Evolutionary conservation across 1,284 basidiomycete genomes (phyloP), one percentile per base, ranked within the genome.

Genomic region (Cutaneotrichosporon sp.): DNA sequence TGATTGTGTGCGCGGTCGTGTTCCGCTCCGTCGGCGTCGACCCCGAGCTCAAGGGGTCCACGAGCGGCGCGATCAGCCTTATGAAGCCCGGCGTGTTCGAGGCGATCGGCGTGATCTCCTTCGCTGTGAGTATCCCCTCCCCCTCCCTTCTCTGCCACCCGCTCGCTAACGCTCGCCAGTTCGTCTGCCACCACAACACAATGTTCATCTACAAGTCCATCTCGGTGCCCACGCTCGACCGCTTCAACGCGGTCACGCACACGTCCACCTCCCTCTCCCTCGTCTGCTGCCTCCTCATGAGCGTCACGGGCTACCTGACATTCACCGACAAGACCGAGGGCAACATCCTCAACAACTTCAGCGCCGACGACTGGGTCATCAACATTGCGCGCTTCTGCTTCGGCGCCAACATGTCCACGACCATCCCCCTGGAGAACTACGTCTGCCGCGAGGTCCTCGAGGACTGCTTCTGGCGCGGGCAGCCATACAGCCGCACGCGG

Each of bases 401-500:
- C 72, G 95, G 95, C 5, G 80, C 95, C 64, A 99, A 99, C 80
- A 99, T 99, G 95, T 95, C 97, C 71, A 97, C 95, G 1, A 99
- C 95, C 0, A 74, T 78, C 60, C 77, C 77, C 20, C 62, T 73
- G 8, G 71, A 75, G 51, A 71, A 75, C 53, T 69, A 67, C 50
- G 70, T 70, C 18, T 73, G 72, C 62, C 61, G 63, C 24, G 75
- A 92, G 87, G 92, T 97, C 47, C 85, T 97, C 57, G 94, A 97
- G 72, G 90, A 94, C 68, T 94, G 87, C 74, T 95, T 95, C 82
- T 97, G 92, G 84, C 86, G 90, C 2, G 87, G 90, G 67, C 88
- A 91, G 69, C 78, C 84, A 5, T 97, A 91, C 82, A 89, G 83
- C 72, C 83, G 86, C 63, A 86, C 88, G 66, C 87, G 95, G 13